Evolutionary conservation across 768 basidiomycete species (phyloP), one percentile per base, ranked within the genome.

Genomic region (Lactarius deliciosus): DNA sequence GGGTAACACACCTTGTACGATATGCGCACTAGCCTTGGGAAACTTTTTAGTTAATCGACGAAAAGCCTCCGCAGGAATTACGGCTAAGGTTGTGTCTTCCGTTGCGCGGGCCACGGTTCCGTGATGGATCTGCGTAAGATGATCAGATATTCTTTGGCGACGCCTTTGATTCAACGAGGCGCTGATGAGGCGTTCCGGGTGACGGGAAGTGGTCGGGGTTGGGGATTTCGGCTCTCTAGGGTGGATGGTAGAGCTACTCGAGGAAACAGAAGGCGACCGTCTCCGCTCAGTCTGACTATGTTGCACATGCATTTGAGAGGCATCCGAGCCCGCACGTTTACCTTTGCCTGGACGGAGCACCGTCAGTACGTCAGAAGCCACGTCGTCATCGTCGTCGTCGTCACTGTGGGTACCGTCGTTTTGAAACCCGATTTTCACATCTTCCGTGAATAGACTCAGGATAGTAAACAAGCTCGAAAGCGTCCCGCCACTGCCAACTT

Each of bases 21-120:
- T 95, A 72, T 96, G 94, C 5, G 96, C 95, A 43, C 95, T 92
- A 3, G 97, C 95, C 73, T 98, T 98, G 0, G 97, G 97, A 72
- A 91, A 97, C 75, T 96, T 95, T 78, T 96, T 93, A 3, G 96
- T 98, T 47, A 99, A 79, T 59, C 95, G 83, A 63, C 90, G 83
- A 78, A 99, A 99, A 5, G 96, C 97, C 75, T 98, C 95, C 2
- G 97, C 96, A 30, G 97, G 97, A 63, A 99, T 98, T 11, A 99
- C 96, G n/a, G 96, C 97, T 22, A 99, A 80, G 2, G 97, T 98
- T 5, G 92, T 92, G 72, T 99, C 97, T 62, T 92, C 91, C 5
- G 90, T 89, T 8, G 97, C 97, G 43, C 96, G 83, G n/a, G 95
- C 96, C 25, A 98, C 87, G 5, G 91, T 87, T 5, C 91, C 91